Evolutionary conservation across 306 rosid species (phyloP), one percentile per base, ranked within the genome.

Genomic region (Prunus fruticosa): DNA sequence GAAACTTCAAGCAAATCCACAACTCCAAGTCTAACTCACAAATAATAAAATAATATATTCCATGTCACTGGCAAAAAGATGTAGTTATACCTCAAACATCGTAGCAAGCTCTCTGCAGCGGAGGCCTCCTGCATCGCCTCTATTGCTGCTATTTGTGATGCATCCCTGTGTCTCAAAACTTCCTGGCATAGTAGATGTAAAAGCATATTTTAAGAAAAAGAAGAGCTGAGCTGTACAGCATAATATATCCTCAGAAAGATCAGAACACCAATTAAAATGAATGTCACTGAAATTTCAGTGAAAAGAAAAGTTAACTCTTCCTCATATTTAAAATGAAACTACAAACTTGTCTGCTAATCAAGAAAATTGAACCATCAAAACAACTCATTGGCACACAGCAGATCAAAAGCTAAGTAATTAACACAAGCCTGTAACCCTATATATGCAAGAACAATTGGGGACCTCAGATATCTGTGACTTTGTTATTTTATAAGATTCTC

Each of bases 41-140:
- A 64, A 56, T 18, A 32, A 19, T 8, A 20, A 7, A 51, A 15
- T 52, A 15, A 16, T 18, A 6, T 18, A 52, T n/a, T 75, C 62
- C n/a, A 53, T 43, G 52, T 58, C 41, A 47, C 53, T 30, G 19
- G n/a, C 25, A 73, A 27, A 20, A 56, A 56, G 57, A 23, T 23
- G 12, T 25, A 18, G 49, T 19, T 30, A 30, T 87, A 96, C 99
- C 99, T 92, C 74, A 92, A 91, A 82, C 98, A 92, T 68, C 82
- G 93, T 78, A 96, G 88, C 82, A 93, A 78, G 84, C 86, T 91
- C 81, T 96, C 99, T 53, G 98, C 93, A 61, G 90, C 87, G 6
- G 99, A 91, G 76, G 98, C 99, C 85, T 96, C 99, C 81, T 96
- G 97, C 62, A 96, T 82, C 30, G 99, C 99, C 81, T 92, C 99